These are phyloP conservation scores for Phylloporus rhodoxanthus DNA, from an alignment of 768 basidiomycete genomes.

Conservation along the genomic window DNA sequence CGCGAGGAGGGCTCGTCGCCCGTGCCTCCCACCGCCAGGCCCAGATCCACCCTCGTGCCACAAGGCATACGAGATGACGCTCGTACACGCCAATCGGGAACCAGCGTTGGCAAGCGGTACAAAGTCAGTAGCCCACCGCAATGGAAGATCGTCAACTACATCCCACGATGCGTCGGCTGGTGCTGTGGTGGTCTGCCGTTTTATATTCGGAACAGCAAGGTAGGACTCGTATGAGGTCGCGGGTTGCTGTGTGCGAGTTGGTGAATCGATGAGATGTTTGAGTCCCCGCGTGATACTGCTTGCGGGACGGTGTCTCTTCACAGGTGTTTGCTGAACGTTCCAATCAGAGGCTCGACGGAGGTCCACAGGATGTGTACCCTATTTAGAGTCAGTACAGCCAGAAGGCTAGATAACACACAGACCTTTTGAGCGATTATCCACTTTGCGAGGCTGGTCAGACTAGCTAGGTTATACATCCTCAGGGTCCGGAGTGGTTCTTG, in stretches of 20 bases:
- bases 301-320: slow-evolving; percentile 46
- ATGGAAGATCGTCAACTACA: slow-evolving; percentile 61
- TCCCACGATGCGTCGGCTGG: slow-evolving; percentile 61
- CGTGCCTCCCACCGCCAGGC: slow-evolving; percentile 40
- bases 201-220: slow-evolving; percentile 26
- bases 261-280: slow-evolving; percentile 47
- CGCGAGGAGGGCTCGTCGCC: slow-evolving; percentile 54
- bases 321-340: slow-evolving; percentile 44
- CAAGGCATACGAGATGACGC: slow-evolving; percentile 61
- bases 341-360: slow-evolving; percentile 47
- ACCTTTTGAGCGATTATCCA: slow-evolving; percentile 71
- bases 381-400: slow-evolving; percentile 8
- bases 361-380: slow-evolving; percentile 61
- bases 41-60: slow-evolving; percentile 54
- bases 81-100: slow-evolving; percentile 53
- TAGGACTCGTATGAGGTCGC: slow-evolving; percentile 26
- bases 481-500: slow-evolving; percentile 50
- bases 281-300: slow-evolving; percentile 59
- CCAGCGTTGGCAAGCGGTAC: slow-evolving; percentile 68
- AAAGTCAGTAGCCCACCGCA: slow-evolving; percentile 85
- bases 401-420: slow-evolving; percentile 3
- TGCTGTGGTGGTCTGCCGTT: slow-evolving; percentile 23
- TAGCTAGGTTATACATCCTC: slow-evolving; percentile 80
- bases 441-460: slow-evolving; percentile 67
- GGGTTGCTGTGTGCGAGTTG: slow-evolving; percentile 26